Conservation (phyloP, 106 monocot genomes). For the Dendrobium huoshanense region DNA sequence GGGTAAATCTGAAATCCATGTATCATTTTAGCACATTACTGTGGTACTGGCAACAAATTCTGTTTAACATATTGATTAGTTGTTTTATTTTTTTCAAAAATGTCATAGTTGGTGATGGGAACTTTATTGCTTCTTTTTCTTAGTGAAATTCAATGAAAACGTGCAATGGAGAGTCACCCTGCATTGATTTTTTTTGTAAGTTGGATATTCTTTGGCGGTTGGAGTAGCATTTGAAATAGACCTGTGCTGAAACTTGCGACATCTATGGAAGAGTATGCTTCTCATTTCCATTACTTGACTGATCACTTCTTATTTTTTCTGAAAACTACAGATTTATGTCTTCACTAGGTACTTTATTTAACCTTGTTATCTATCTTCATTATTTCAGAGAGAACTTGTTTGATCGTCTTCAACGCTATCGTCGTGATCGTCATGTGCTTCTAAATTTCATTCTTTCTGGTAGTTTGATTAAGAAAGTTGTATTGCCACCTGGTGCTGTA, state of each 20-base stretch:
- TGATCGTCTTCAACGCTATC: conserved; percentile 79
- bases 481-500: conserved; percentile 86
- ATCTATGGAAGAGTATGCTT: conserved; percentile 22
- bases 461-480: conserved; percentile 92
- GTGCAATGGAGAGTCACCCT: neutral
- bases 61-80: too few relatives aligned
- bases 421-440: conserved; percentile 77
- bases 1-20: too few relatives aligned
- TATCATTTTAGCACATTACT: too few relatives aligned
- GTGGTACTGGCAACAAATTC: too few relatives aligned
- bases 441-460: conserved; percentile 85
- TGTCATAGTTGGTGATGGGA: neutral
- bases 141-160: neutral
- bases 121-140: neutral
- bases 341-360: neutral
- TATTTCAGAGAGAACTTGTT: conserved; percentile 59
- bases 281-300: neutral
- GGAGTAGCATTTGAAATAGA: neutral
- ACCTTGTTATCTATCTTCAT: neutral
- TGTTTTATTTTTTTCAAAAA: neutral
- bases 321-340: neutral
- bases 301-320: neutral
- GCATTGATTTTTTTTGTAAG: neutral
- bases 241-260: neutral
- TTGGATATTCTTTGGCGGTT: neutral